phyloP scores from a whole-genome alignment of 2,329 filamentous ascomycete genomes.

The Taxawa tesnikishii region DNA sequence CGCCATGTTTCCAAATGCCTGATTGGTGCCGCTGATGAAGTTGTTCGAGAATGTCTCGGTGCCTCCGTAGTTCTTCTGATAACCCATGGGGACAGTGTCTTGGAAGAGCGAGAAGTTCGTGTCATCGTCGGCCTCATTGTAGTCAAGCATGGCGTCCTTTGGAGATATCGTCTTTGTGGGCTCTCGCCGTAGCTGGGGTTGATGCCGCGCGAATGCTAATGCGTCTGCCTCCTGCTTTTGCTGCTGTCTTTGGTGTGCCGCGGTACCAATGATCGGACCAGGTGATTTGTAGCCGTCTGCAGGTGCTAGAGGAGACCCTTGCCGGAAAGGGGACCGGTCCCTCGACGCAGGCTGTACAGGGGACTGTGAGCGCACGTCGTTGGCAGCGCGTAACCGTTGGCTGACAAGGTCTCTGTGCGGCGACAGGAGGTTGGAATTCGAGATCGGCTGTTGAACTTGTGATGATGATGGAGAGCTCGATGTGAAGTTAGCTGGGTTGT shows the following conservation, averaged over 20 bases:
- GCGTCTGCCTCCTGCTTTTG: conserved; percentile 49
- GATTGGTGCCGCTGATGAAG: conserved; percentile 30
- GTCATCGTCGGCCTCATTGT: conserved; percentile 61
- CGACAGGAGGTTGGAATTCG: conserved; percentile 37
- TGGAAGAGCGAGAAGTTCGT: conserved; percentile 63
- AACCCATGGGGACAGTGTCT: conserved; percentile 37
- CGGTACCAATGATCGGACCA: conserved; percentile 35
- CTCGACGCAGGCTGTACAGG: conserved; percentile 41
- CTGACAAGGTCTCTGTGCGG: conserved; percentile 52
- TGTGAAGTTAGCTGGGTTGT: conserved; percentile 56
- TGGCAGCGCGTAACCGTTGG: conserved; percentile 67
- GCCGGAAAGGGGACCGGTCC: conserved; percentile 70
- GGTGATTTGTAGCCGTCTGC: conserved; percentile 26
- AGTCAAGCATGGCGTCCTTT: conserved; percentile 82
- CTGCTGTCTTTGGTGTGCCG: conserved; percentile 49
- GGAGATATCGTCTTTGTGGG: conserved; percentile 77
- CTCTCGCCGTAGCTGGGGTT: conserved; percentile 20
- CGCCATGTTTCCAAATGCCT: conserved; percentile 31
- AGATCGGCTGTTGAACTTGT: conserved; percentile 51
- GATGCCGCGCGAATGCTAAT: conserved; percentile 19
- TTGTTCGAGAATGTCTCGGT: conserved; percentile 29
- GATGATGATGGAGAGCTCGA: conserved; percentile 42
- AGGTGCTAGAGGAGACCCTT: conserved; percentile 41
- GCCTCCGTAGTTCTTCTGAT: conserved; percentile 19
- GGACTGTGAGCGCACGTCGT: conserved; percentile 52